Percentiles rank a stretch among this genome's conserved stretches.
phyloP scores from a whole-genome alignment of 2,329 filamentous ascomycete genomes.

The Ceratocystis huliohia region DNA sequence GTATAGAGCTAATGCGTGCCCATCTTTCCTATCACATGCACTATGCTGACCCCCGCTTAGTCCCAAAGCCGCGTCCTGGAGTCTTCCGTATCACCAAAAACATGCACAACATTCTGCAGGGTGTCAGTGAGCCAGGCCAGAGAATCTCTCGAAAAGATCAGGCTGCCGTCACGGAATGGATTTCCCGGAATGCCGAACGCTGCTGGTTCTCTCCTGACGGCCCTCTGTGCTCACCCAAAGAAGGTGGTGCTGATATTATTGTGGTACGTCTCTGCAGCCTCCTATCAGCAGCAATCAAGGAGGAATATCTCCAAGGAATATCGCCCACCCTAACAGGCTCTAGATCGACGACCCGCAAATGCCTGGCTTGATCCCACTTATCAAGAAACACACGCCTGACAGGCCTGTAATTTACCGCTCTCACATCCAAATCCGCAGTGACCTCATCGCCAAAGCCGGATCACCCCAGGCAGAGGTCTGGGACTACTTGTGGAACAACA shows the following conservation, averaged over 20 bases:
- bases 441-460: constrained; percentile 50
- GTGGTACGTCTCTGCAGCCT: constrained; percentile 35
- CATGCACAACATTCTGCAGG: constrained; percentile 79
- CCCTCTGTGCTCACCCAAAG: constrained; percentile 48
- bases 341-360: constrained; percentile 74
- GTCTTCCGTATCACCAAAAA: constrained; percentile 78
- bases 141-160: constrained; percentile 52
- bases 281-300: too few relatives aligned
- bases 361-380: constrained; percentile 63
- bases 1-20: constrained; percentile 22
- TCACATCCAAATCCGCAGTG: constrained; percentile 70
- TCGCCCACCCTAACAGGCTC: background rate
- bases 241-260: constrained; percentile 65
- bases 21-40: background rate
- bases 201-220: constrained; percentile 62
- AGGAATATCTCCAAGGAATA: background rate
- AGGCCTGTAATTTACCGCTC: constrained; percentile 69
- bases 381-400: constrained; percentile 57
- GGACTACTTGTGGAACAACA: constrained; percentile 61
- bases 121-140: constrained; percentile 53
- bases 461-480: constrained; percentile 62
- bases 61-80: constrained; percentile 66
- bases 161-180: constrained; percentile 55
- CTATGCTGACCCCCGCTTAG: constrained; percentile 28
- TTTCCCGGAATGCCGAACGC: constrained; percentile 56